These are phyloP conservation scores for Podochytrium sp. DNA, from an alignment of 192 early-diverging fungal species.

Conservation along the genomic window DNA sequence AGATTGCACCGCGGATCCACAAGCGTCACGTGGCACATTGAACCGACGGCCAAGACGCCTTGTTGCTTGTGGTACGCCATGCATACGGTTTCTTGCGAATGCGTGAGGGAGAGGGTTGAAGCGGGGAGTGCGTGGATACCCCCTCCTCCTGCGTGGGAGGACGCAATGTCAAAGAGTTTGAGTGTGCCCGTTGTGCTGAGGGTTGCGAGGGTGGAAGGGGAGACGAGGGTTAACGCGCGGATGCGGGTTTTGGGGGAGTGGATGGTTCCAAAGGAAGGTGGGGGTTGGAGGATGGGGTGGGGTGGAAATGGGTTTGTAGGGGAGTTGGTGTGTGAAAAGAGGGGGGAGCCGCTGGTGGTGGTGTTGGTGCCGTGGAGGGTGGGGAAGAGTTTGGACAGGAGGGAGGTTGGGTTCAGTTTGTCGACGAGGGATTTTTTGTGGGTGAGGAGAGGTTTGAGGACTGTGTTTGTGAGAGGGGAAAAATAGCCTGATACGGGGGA, in stretches of 20 bases:
- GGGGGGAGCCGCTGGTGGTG: neutral
- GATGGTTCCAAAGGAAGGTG: neutral
- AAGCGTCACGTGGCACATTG: conserved; percentile 44
- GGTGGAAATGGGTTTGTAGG: neutral
- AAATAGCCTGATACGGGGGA: neutral
- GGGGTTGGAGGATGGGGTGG: neutral
- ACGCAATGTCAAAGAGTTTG: conserved; percentile 66
- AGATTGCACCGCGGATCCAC: conserved; percentile 42
- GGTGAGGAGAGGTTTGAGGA: neutral
- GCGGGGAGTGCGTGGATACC: neutral
- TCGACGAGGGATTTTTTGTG: neutral
- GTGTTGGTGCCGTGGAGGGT: neutral
- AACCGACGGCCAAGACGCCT: conserved; percentile 45
- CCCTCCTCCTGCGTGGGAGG: neutral
- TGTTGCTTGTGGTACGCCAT: neutral
- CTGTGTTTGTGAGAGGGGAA: neutral
- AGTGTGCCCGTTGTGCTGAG: conserved; percentile 62
- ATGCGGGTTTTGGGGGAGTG: neutral
- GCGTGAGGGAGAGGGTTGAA: neutral
- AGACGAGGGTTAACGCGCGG: neutral
- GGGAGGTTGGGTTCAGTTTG: neutral
- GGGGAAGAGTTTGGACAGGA: neutral
- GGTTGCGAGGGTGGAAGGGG: conserved; percentile 48
- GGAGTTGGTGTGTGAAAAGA: neutral
- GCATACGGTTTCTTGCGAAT: conserved; percentile 36